Evolutionary conservation across 225 moss, liverwort and hornwort genomes (phyloP).

Genomic region (Physcomitrium patens): DNA sequence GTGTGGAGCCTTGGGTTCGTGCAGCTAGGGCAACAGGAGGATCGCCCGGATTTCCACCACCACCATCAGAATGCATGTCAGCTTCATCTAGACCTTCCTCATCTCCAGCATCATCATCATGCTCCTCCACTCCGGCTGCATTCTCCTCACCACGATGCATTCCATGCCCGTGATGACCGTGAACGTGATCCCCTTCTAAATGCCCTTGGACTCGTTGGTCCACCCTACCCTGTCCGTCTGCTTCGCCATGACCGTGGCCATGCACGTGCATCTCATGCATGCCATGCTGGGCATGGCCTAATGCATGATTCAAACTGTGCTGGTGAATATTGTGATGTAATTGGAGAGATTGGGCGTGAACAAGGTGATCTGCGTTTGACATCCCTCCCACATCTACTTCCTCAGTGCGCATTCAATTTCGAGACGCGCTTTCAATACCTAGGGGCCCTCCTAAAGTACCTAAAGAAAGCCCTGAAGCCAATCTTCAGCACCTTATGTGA

Average conservation of each 20-base stretch:
- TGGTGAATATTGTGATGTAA: constrained; percentile 61
- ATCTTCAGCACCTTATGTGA: constrained; percentile 19
- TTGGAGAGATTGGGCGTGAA: constrained; percentile 70
- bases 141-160: constrained; percentile 70
- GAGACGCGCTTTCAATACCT: background rate
- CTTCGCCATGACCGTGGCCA: constrained; percentile 46
- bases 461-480: background rate
- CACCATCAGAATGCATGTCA: constrained; percentile 86
- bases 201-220: constrained; percentile 61
- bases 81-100: constrained; percentile 89
- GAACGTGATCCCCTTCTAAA: constrained; percentile 48
- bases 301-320: constrained; percentile 58
- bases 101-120: constrained; percentile 75
- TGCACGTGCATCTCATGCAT: constrained; percentile 60
- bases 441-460: constrained; percentile 12
- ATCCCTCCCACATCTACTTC: constrained; percentile 67
- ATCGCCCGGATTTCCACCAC: constrained; percentile 60
- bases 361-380: constrained; percentile 78
- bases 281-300: constrained; percentile 66
- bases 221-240: constrained; percentile 47
- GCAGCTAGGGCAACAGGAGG: constrained; percentile 62
- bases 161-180: constrained; percentile 49
- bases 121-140: constrained; percentile 64
- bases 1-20: constrained; percentile 71
- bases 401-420: constrained; percentile 30